phyloP scores from a whole-genome alignment of 169 alveolate genomes.

The Eimeria maxima region DNA sequence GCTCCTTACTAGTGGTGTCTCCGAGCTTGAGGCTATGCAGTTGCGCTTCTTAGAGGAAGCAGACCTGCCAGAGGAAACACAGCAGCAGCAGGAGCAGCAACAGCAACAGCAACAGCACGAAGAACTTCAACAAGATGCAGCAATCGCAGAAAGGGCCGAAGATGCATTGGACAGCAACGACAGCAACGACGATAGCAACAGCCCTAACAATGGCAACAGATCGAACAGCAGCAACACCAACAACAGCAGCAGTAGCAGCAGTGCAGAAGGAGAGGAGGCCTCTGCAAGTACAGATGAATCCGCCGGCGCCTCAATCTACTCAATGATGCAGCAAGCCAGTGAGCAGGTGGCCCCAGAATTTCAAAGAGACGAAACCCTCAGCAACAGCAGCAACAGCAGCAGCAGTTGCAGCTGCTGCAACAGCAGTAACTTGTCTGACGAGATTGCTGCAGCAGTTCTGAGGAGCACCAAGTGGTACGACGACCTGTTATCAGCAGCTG shows the following conservation, averaged over 20 bases:
- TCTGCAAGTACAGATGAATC: neutral
- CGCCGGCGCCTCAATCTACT: neutral
- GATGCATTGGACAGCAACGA: neutral
- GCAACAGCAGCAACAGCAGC: conserved; percentile 47
- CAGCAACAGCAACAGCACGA: conserved; percentile 61
- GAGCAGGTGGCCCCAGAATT: conserved; percentile 55
- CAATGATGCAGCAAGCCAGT: conserved; percentile 72
- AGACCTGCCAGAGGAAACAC: conserved; percentile 45
- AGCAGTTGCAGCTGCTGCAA: conserved; percentile 48
- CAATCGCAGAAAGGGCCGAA: neutral
- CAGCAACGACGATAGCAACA: neutral
- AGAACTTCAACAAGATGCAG: neutral
- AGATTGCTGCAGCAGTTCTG: conserved; percentile 70
- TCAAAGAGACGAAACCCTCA: neutral
- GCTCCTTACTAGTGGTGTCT: conserved; percentile 84
- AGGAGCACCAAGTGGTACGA: conserved; percentile 70
- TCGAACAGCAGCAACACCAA: conserved; percentile 15
- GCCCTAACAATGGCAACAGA: neutral
- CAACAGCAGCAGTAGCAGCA: conserved; percentile 38
- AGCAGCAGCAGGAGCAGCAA: conserved; percentile 51
- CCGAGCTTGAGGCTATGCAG: conserved; percentile 80
- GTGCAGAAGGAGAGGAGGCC: neutral
- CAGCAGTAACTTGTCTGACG: conserved; percentile 67
- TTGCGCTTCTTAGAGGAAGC: conserved; percentile 73
- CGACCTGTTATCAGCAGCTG: conserved; percentile 68